Base-by-base conservation (phyloP, 495 filamentous ascomycete genomes). In the Penicillium cosmopolitanum region DNA sequence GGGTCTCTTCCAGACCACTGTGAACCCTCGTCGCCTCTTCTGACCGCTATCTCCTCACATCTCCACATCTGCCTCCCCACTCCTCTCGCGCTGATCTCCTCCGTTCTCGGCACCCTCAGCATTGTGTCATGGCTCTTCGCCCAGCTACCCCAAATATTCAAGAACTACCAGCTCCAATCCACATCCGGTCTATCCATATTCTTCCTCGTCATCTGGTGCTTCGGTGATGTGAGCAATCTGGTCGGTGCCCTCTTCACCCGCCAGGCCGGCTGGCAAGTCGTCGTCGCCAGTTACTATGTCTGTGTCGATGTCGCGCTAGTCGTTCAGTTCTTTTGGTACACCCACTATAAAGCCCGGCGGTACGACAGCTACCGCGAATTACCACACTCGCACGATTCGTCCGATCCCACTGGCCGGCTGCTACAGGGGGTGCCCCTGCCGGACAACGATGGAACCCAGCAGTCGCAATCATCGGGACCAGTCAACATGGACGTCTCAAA, bases 41-140 rank as follows among this genome's bases (percentile, higher is more conserved):
- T 91, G 52, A 73, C 78, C 53, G 65, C 74, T 18, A 53, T 90
- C 53, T 91, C 88, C 59, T 77, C 79, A 5, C 72, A 80, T 50
- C 81, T 90, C 61, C 82, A 87, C 64, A 85, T 83, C 53, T 91
- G 88, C 73, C 69, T 90, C 13, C 88, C 88, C 15, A 87, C 84
- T 23, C 78, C 84, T 55, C 81, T 89, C 40, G 86, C 87, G 53
- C 76, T 90, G 58, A 67, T 88, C 60, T 91, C 88, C 44, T 86
- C 82, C 6, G 56, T 81, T n/a, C 75, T 90, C 40, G 88, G 88
- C 40, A 80, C 80, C 1, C 70, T 85, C 58, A 88, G 85, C 65
- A 90, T 91, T 38, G 63, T 85, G 40, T 85, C 88, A 51, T 91
- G 88, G 88, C 77, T 91, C n/a, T 91, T 89, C 65, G 88, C 89